phyloP scores from a whole-genome alignment of 768 basidiomycete species.

The Rhizopogon vesiculosus region DNA sequence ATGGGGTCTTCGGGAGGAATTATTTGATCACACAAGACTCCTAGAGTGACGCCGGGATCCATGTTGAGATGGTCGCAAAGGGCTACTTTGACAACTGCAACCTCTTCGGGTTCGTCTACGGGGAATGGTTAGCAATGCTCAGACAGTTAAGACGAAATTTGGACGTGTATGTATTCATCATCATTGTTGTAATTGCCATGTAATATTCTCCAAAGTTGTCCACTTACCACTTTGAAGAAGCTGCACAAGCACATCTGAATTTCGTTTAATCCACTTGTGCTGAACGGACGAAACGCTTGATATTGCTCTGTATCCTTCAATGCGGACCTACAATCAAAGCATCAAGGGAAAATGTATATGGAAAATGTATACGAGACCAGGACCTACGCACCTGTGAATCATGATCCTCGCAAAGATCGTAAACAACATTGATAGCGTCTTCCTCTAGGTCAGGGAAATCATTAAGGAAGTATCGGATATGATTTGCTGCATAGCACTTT shows the following conservation, averaged over 20 bases:
- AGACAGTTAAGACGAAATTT: not conserved
- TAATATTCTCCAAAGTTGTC: not conserved
- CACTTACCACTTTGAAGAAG: conserved; percentile 67
- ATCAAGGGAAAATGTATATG: conserved; percentile 1
- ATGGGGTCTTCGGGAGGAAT: conserved; percentile 42
- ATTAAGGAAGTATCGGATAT: conserved; percentile 55
- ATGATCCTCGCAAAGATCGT: conserved; percentile 73
- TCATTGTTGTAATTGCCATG: not conserved
- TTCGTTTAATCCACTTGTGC: conserved; percentile 59
- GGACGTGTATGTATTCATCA: not conserved
- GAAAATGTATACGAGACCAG: not conserved
- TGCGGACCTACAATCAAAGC: conserved; percentile 47
- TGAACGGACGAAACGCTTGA: conserved; percentile 44
- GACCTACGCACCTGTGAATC: conserved; percentile 38
- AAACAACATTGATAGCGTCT: conserved; percentile 70
- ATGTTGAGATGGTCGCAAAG: conserved; percentile 60
- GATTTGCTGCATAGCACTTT: conserved; percentile 54
- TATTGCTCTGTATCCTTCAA: conserved; percentile 62
- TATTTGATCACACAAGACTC: conserved; percentile 68
- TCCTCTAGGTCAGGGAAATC: conserved; percentile 73
- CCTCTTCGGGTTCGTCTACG: conserved; percentile 63
- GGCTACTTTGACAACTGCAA: conserved; percentile 54
- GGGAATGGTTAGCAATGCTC: not conserved
- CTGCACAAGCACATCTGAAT: conserved; percentile 73
- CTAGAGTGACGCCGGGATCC: conserved; percentile 54